Evolutionary conservation across 371 early-diverging fungal genomes (phyloP), one percentile per base, ranked within the genome.

Genomic region (Catenaria anguillulae): DNA sequence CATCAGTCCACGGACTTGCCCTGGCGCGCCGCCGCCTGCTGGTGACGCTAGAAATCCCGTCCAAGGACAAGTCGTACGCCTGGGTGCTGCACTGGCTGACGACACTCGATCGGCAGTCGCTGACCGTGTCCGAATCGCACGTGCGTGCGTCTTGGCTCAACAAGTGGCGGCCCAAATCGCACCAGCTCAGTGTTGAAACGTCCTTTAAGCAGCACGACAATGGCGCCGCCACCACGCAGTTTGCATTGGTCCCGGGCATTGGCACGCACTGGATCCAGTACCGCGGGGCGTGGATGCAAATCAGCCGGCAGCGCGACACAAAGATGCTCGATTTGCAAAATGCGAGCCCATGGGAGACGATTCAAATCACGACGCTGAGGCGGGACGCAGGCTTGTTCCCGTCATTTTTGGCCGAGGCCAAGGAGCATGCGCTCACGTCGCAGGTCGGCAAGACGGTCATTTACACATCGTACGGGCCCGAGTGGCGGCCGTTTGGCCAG

Each of bases 401-500:
- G 2, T 73, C 78, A 1, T 73, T 97, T 35, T 73, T 97, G 33
- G 67, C 78, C n/a, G 91, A 92, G 61, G 89, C 97, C 13, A 87
- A 86, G 63, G 73, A 73, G 60, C 73, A 82, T 68, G 97, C 97
- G 17, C 65, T 95, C 46, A 77, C 83, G 55, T 83, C 85, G 64
- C 88, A 93, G 71, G 88, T 87, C 61, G 96, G 95, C 21, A 93
- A 93, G 64, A 93, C 92, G 0, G 95, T 96, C 15, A 77, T 97
- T 52, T 96, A 90, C 71, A 92, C 92, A 1, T 87, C 88, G 52
- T 90, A 83, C 74, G 98, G 96, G 0, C 89, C 90, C 1, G 97
- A 97, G 62, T 97, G 98, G 98, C 76, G 93, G 59, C 93, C 92
- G 0, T 96, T 97, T 78, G 98, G 98, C 12, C 77, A 86, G 67